Evolutionary conservation across 2,329 filamentous ascomycete genomes (phyloP).

Genomic region (Chlorencoelia australis): DNA sequence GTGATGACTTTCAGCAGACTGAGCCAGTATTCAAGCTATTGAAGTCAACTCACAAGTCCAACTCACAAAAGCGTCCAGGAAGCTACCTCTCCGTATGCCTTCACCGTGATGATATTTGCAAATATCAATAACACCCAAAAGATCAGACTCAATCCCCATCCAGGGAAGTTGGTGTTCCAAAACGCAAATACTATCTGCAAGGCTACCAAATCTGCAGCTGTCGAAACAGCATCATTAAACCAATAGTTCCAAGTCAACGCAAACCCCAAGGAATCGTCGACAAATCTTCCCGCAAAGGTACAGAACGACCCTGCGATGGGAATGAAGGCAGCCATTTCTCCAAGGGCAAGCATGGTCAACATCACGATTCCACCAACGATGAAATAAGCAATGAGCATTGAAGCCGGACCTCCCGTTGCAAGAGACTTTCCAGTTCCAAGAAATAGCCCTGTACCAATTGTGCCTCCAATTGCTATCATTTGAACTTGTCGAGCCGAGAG

Average conservation of each 20-base stretch:
- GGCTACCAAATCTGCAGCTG: constrained; percentile 50
- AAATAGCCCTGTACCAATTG: constrained; percentile 52
- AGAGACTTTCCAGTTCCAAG: constrained; percentile 51
- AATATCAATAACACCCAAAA: constrained; percentile 46
- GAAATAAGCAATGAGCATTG: constrained; percentile 45
- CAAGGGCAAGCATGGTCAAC: constrained; percentile 47
- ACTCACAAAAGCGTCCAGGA: background rate
- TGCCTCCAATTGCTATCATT: constrained; percentile 55
- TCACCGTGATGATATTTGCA: constrained; percentile 42
- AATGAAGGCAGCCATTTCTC: constrained; percentile 50
- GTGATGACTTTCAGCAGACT: constrained; percentile 43
- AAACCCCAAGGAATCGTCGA: constrained; percentile 44
- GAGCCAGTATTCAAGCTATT: constrained; percentile 45
- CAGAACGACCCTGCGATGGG: constrained; percentile 45
- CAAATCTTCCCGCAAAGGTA: constrained; percentile 43
- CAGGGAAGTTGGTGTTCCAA: constrained; percentile 52
- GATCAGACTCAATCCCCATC: constrained; percentile 52
- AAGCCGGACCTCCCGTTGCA: constrained; percentile 48
- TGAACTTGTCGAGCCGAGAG: constrained; percentile 54
- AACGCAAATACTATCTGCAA: constrained; percentile 49
- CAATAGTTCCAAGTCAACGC: constrained; percentile 49
- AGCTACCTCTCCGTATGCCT: constrained; percentile 42
- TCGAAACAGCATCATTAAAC: constrained; percentile 55
- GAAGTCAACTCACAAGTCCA: background rate
- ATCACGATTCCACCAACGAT: constrained; percentile 49